These are phyloP conservation scores for Paratinospora sagittata DNA, from an alignment of 164 flowering plant species.

Conservation along the genomic window DNA sequence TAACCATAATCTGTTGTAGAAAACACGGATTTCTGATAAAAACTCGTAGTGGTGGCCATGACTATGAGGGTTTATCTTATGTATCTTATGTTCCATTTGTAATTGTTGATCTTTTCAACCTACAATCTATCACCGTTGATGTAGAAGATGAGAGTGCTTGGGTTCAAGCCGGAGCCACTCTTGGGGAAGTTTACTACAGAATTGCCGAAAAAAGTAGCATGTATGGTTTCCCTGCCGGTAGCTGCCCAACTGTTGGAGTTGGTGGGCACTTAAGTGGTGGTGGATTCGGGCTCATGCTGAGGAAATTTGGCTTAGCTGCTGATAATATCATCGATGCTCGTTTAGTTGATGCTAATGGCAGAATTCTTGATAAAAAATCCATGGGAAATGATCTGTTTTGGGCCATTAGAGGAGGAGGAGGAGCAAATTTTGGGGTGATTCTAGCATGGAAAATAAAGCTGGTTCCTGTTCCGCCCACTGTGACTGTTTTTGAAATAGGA, in stretches of 20 bases:
- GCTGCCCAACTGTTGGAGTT: conserved; percentile 9
- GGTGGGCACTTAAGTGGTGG: conserved; percentile 15
- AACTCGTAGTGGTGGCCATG: conserved; percentile 5
- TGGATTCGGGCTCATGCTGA: conserved; percentile 7
- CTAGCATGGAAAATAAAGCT: conserved; percentile 9
- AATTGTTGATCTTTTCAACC: conserved; percentile 5
- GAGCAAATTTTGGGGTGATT: conserved; percentile 10
- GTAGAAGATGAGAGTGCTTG: conserved; percentile 3
- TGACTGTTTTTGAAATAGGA: conserved; percentile 7
- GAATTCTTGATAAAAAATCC: conserved; percentile 2
- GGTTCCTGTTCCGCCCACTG: conserved; percentile 16
- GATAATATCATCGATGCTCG: conserved; percentile 7
- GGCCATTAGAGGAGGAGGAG: conserved; percentile 15
- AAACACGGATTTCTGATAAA: conserved; percentile 1
- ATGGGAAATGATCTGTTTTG: conserved; percentile 13
- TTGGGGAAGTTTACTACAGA: conserved; percentile 5
- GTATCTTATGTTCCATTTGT: neutral
- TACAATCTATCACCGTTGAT: conserved; percentile 1
- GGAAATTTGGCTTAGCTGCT: conserved; percentile 9
- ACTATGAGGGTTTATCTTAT: conserved; percentile 7
- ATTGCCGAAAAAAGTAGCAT: conserved; percentile 10
- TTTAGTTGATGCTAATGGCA: neutral
- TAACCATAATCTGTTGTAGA: conserved; percentile 1
- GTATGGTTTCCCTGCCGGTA: conserved; percentile 9
- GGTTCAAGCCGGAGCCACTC: conserved; percentile 12